These are phyloP conservation scores for Lentinula sp. DNA, from an alignment of 768 basidiomycete species.

Conservation along the genomic window DNA sequence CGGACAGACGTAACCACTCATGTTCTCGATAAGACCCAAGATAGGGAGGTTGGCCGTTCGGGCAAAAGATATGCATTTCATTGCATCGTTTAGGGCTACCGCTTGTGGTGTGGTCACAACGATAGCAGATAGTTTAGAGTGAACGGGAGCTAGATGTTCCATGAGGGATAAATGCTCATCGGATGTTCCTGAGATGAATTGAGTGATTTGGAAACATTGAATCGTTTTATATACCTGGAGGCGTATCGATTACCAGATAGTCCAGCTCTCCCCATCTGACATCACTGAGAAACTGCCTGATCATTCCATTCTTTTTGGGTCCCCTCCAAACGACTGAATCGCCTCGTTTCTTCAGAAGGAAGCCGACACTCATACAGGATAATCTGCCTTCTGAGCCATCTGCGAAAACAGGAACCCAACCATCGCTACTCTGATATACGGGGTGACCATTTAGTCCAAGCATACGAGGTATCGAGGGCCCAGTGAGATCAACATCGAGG, in stretches of 20 bases:
- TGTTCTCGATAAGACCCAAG: conserved; percentile 93
- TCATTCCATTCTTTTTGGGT: conserved; percentile 98
- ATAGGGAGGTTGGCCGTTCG: conserved; percentile 82
- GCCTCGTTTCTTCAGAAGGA: conserved; percentile 81
- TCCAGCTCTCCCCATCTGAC: conserved; percentile 95
- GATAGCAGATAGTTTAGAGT: conserved; percentile 71
- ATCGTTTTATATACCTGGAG: conserved; percentile 65
- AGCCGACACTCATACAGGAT: conserved; percentile 96
- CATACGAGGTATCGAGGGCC: conserved; percentile 94
- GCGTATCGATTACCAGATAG: conserved; percentile 91
- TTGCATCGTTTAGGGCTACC: conserved; percentile 89
- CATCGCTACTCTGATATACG: conserved; percentile 90
- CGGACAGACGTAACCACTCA: conserved; percentile 97
- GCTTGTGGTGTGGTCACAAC: conserved; percentile 98
- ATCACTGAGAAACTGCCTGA: conserved; percentile 89
- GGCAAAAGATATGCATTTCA: conserved; percentile 96
- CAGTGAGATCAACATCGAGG: conserved; percentile 90
- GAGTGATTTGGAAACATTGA: neutral
- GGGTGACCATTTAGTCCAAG: conserved; percentile 81
- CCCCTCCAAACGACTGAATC: conserved; percentile 98
- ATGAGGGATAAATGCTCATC: conserved; percentile 96
- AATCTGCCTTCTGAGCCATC: conserved; percentile 71
- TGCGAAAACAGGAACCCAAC: conserved; percentile 98
- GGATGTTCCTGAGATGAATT: conserved; percentile 70
- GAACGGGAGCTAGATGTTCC: conserved; percentile 86